Base-by-base conservation (phyloP, 164 flowering plant species). In the Umbellularia californica region DNA sequence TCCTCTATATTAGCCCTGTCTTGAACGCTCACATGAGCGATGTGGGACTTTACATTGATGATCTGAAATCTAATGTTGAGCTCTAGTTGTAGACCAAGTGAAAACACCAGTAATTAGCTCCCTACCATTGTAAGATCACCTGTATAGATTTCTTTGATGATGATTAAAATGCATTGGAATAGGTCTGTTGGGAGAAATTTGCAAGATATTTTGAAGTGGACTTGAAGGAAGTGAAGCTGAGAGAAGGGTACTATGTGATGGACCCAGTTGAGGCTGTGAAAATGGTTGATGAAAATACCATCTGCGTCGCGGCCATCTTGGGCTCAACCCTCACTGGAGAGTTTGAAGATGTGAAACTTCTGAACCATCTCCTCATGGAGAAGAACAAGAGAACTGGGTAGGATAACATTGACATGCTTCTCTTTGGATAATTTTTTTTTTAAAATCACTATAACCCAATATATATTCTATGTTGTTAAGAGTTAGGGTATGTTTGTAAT, bases 181-280 rank as follows among this genome's bases (percentile, higher is more conserved):
- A 75, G 72, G 78, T 76, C 22, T 76, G 78, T 24, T 76, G 75
- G 78, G 78, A 76, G 78, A 76, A 75, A 70, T 75, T 75, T 63
- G 77, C 69, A 2, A 58, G 73, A 35, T 75, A 76, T 50, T 76
- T 76, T 20, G 78, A 76, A 12, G 78, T 76, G 15, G 78, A 76
- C 50, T 19, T 76, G 30, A 76, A 72, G 65, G 78, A 76, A 22
- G 78, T 76, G 75, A 76, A 76, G 70, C 71, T 76, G 19, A 76
- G 74, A 19, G 78, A 76, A 65, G 78, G 73, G 2, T 76, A 27
- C 55, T 76, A 76, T 50, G 71, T 76, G 65, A 76, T 76, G 78
- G 78, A 76, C 35, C 78, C 78, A 1, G 70, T 64, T 17, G 51
- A 76, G 63, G 78, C 78, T 15, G 78, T 76, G 64, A 67, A 76